These are phyloP conservation scores for Nannizziopsis arthrosporioides DNA, from an alignment of 2,329 filamentous ascomycete species.

Conservation along the genomic window DNA sequence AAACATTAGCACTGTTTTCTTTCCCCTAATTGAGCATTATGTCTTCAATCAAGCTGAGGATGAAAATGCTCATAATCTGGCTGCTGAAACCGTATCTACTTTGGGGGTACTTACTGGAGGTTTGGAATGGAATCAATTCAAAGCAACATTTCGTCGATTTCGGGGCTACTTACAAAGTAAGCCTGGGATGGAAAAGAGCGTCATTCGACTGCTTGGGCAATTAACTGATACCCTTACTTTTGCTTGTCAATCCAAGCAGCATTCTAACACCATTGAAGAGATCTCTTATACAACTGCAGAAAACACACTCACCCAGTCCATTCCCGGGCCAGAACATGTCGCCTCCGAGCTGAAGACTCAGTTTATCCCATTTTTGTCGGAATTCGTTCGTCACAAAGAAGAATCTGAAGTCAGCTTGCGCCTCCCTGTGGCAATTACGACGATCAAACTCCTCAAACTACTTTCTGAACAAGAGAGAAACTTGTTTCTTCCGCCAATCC, in stretches of 20 bases:
- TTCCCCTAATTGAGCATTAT: conserved; percentile 88
- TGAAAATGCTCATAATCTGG: conserved; percentile 64
- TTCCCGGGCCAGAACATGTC: conserved; percentile 58
- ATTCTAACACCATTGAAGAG: conserved; percentile 18
- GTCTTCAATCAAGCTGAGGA: conserved; percentile 75
- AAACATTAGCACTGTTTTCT: conserved; percentile 74
- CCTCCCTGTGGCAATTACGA: conserved; percentile 76
- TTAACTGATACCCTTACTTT: conserved; percentile 64
- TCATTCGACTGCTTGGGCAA: conserved; percentile 68
- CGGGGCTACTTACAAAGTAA: conserved; percentile 70
- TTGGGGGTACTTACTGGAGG: conserved; percentile 63
- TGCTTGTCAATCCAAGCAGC: conserved; percentile 25
- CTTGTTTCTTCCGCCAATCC: conserved; percentile 63
- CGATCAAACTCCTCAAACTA: conserved; percentile 74
- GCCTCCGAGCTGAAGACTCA: conserved; percentile 59
- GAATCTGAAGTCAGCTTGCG: conserved; percentile 88
- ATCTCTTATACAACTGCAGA: conserved; percentile 21
- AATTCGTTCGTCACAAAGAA: conserved; percentile 85
- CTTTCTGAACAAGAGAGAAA: conserved; percentile 63
- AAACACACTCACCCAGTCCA: conserved; percentile 46
- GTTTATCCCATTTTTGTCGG: conserved; percentile 67
- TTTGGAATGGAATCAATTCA: conserved; percentile 83
- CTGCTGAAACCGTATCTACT: conserved; percentile 72
- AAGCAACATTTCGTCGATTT: conserved; percentile 71
- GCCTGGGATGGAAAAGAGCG: conserved; percentile 71